Base-by-base conservation (phyloP, 345 rosid genomes). In the Pistacia vera region DNA sequence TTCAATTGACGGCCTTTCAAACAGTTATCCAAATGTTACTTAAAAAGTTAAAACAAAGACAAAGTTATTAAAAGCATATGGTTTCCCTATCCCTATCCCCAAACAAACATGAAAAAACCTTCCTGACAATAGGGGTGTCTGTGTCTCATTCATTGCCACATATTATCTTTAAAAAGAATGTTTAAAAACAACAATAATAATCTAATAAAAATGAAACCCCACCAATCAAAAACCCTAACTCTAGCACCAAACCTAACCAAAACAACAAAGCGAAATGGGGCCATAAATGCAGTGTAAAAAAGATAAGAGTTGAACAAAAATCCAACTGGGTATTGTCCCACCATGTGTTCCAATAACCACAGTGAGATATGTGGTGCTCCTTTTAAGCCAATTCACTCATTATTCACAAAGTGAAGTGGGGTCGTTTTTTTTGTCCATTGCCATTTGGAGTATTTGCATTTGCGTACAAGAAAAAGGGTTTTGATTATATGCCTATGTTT, bases 281-380 rank as follows among this genome's bases (percentile, higher is more conserved):
- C 76, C 69, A 35, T 20, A 6, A 30, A 11, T 46, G 16, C 11
- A 49, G n/a, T 25, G 33, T 6, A 11, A 62, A 54, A 20, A 63
- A 35, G 20, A 3, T 11, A 64, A 41, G 62, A 54, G 18, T 48
- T 22, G 11, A 11, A 58, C 16, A 70, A 67, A 58, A 28, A 30
- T 68, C 61, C 82, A 80, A 66, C 46, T 71, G 70, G 77, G 74
- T 62, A 41, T 72, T 64, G 74, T 69, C 35, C 80, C 83, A 72
- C 74, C 80, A 80, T 58, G 74, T 80, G 77, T 60, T n/a, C 22
- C n/a, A 20, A 46, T 33, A 5, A 33, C 68, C 1, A 18, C 3
- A 51, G 28, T 33, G 20, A 48, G 41, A 48, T 16, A 0, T 13
- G 2, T 20, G 14, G 38, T 63, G 61, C 68, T 17, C 10, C 5